A percentile compares a stretch with the other conserved stretches of the same genome.
These are phyloP conservation scores for Verticillium longisporum DNA, from an alignment of 2,329 filamentous ascomycete genomes.

Conservation along the genomic window DNA sequence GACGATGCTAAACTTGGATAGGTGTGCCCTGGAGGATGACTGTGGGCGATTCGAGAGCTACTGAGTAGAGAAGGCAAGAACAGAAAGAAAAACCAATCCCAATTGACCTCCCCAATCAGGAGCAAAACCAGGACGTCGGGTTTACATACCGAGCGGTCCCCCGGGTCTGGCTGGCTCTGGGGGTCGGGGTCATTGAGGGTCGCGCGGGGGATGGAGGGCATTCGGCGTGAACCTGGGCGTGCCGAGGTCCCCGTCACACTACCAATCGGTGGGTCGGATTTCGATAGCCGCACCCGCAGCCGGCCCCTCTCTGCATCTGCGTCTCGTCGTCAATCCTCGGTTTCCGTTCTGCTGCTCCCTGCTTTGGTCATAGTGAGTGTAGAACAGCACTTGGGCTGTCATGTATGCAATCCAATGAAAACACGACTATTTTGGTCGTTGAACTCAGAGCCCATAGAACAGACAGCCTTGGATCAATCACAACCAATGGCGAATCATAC, in stretches of 20 bases:
- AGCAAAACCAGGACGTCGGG: neutral
- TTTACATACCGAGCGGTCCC: neutral
- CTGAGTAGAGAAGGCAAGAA: neutral
- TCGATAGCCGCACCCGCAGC: constrained; percentile 6
- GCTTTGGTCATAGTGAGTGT: too few species aligned
- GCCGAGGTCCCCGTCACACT: constrained; percentile 10
- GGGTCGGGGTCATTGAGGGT: neutral
- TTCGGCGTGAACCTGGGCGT: constrained; percentile 1
- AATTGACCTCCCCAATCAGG: neutral
- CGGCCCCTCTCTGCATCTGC: neutral
- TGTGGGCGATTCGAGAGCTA: too few species aligned
- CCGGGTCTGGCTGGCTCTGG: neutral
- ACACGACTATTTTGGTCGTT: too few species aligned
- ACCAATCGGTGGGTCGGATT: neutral
- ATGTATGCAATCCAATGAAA: too few species aligned
- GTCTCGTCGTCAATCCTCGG: neutral
- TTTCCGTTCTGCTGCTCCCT: neutral
- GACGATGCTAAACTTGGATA: neutral
- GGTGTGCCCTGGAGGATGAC: too few species aligned
- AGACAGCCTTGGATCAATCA: too few species aligned
- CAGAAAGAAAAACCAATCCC: neutral
- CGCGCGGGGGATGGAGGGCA: neutral
- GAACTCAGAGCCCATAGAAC: too few species aligned
- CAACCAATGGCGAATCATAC: too few species aligned
- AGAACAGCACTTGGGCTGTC: too few species aligned